Conservation (phyloP, 441 rosid genomes). For the Adansonia rubrostipa region DNA sequence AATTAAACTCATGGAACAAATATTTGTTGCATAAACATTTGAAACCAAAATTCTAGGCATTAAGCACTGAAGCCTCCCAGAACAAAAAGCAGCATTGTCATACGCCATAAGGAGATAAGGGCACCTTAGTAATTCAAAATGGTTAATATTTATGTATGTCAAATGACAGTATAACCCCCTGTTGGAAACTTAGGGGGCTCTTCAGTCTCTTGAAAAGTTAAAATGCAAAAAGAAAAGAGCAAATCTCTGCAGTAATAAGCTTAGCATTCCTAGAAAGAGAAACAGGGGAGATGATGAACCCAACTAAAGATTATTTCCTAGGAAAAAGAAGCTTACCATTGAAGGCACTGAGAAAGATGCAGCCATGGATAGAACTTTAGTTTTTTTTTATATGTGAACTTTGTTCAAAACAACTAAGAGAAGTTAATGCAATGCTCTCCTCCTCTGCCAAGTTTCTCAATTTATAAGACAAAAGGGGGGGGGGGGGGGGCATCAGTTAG, state of each 20-base stretch:
- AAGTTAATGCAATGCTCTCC: conserved; percentile 35
- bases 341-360: conserved; percentile 86
- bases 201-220: neutral
- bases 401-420: conserved; percentile 21
- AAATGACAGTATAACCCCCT: neutral
- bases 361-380: conserved; percentile 72
- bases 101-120: neutral
- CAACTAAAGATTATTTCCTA: neutral
- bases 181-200: neutral
- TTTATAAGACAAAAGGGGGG: conserved; percentile 41
- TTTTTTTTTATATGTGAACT: conserved; percentile 2
- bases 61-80: neutral
- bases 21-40: neutral
- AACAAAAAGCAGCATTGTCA: neutral
- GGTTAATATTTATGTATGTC: neutral
- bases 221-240: neutral
- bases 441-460: conserved; percentile 26
- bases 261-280: neutral
- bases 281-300: neutral
- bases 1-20: neutral
- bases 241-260: too few species aligned
- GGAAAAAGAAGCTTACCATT: conserved; percentile 53
- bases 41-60: neutral
- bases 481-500: neutral
- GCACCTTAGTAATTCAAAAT: neutral